Evolutionary conservation across 345 rosid genomes (phyloP).

Genomic region (Cardamine resedifolia): DNA sequence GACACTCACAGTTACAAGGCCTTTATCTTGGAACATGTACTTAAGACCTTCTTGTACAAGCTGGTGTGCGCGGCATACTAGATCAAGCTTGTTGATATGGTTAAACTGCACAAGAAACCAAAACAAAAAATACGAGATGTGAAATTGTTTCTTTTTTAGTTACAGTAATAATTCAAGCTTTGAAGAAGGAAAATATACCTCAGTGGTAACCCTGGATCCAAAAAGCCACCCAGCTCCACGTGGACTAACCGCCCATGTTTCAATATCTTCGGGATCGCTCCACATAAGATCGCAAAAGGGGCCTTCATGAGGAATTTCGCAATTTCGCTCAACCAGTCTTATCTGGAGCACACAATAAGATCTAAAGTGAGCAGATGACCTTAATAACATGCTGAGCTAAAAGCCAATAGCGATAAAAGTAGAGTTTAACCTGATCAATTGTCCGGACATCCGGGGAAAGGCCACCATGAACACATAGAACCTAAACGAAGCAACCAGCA

Average conservation of each 20-base stretch:
- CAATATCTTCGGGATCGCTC: constrained; percentile 99
- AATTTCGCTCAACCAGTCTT: constrained; percentile 87
- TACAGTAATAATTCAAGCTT: neutral
- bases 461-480: constrained; percentile 99
- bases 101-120: constrained; percentile 63
- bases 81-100: constrained; percentile 86
- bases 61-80: constrained; percentile 99
- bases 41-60: constrained; percentile 99
- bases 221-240: constrained; percentile 99
- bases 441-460: constrained; percentile 98
- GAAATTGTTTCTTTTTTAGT: neutral
- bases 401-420: constrained; percentile 3
- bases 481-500: constrained; percentile 43
- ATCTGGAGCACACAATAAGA: constrained; percentile 52
- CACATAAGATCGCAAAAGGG: constrained; percentile 99
- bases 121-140: constrained; percentile 11
- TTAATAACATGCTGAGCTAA: constrained; percentile 17
- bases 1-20: constrained; percentile 87
- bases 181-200: constrained; percentile 47
- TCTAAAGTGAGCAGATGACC: constrained; percentile 20
- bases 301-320: constrained; percentile 99
- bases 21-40: constrained; percentile 99
- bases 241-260: constrained; percentile 99
- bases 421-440: constrained; percentile 75
- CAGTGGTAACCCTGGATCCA: constrained; percentile 96